A percentile compares a stretch with the other conserved stretches of the same genome.
phyloP scores from a whole-genome alignment of 805 yeast genomes.

The Suhomyces sp. region DNA sequence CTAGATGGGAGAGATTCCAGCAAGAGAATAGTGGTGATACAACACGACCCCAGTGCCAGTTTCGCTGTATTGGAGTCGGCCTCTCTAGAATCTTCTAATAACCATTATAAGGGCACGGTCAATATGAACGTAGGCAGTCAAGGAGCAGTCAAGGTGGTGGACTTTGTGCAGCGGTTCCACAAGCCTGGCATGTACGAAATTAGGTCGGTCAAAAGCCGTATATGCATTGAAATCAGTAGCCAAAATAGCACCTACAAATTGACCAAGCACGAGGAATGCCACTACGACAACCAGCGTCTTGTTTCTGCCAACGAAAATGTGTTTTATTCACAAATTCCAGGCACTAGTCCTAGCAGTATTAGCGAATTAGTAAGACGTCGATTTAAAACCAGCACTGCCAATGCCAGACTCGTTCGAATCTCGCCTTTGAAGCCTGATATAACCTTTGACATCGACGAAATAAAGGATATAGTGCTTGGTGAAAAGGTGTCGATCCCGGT shows the following conservation, averaged over 20 bases:
- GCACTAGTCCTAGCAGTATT: background rate
- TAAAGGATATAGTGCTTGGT: constrained; percentile 22
- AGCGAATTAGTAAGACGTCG: background rate
- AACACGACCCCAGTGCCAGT: background rate
- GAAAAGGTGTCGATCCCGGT: constrained; percentile 27
- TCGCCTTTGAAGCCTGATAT: constrained; percentile 24
- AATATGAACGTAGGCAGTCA: background rate
- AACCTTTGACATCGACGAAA: constrained; percentile 3
- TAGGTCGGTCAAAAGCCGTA: constrained; percentile 11
- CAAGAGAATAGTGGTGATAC: background rate
- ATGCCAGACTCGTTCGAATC: background rate
- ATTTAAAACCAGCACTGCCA: background rate
- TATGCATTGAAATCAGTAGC: constrained; percentile 10
- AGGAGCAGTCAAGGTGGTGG: constrained; percentile 14
- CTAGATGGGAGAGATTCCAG: constrained; percentile 2
- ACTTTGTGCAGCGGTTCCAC: constrained; percentile 18
- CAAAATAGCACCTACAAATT: background rate
- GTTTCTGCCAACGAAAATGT: background rate
- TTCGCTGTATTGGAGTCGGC: background rate
- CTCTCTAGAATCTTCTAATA: background rate
- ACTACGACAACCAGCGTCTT: background rate
- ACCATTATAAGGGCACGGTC: background rate
- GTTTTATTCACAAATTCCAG: background rate
- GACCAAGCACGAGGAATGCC: background rate
- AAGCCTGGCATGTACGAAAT: constrained; percentile 24